Conservation (phyloP, 2,329 filamentous ascomycete species). For the Epichloe coenophiala region DNA sequence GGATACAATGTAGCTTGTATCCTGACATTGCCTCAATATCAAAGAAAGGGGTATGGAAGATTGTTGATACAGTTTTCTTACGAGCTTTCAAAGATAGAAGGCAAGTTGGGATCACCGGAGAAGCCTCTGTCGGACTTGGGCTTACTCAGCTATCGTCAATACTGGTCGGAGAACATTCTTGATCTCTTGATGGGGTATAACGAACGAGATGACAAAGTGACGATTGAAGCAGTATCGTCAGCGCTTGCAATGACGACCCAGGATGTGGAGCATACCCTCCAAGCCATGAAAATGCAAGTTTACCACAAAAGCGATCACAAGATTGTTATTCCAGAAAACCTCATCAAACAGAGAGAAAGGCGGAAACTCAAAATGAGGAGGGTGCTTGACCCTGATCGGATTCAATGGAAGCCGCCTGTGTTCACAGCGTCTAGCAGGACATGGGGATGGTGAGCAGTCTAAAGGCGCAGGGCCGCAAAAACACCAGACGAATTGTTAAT, state of each 20-base stretch:
- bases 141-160: slow-evolving; percentile 85
- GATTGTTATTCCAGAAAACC: slow-evolving; percentile 76
- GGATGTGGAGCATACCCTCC: slow-evolving; percentile 88
- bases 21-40: slow-evolving; percentile 87
- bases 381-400: slow-evolving; percentile 59
- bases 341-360: slow-evolving; percentile 68
- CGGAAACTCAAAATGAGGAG: slow-evolving; percentile 65
- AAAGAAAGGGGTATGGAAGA: slow-evolving; percentile 85
- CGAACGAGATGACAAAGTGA: slow-evolving; percentile 56
- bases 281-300: slow-evolving; percentile 86
- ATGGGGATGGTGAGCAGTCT: slow-evolving; percentile 68
- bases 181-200: slow-evolving; percentile 68
- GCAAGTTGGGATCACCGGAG: slow-evolving; percentile 88
- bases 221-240: slow-evolving; percentile 71
- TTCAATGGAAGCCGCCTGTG: slow-evolving; percentile 93
- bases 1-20: slow-evolving; percentile 98
- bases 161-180: slow-evolving; percentile 92
- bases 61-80: slow-evolving; percentile 96
- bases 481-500: not conserved
- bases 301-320: slow-evolving; percentile 97
- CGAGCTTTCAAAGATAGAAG: slow-evolving; percentile 88
- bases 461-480: not conserved
- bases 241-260: slow-evolving; percentile 89
- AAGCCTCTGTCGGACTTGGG: slow-evolving; percentile 93
- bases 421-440: slow-evolving; percentile 83